Percentiles rank a stretch among this genome's conserved stretches.
These are phyloP conservation scores for Coprinellus micaceus DNA, from an alignment of 768 basidiomycete species.

Conservation along the genomic window DNA sequence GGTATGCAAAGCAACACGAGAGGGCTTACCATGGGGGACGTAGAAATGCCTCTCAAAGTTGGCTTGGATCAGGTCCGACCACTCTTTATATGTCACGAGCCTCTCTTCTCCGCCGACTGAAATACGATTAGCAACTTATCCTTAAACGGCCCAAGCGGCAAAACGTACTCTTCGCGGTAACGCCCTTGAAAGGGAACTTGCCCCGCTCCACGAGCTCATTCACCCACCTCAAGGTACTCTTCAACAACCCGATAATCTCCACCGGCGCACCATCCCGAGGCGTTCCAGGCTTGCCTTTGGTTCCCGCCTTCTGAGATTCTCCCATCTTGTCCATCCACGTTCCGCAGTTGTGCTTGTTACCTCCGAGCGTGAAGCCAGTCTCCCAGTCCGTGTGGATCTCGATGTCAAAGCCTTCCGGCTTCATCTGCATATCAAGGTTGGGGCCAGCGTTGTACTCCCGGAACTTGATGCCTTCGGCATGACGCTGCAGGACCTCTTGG, in stretches of 20 bases:
- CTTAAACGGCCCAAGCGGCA: background rate
- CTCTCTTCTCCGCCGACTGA: conserved; percentile 67
- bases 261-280: conserved; percentile 94
- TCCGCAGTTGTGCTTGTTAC: conserved; percentile 82
- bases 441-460: conserved; percentile 96
- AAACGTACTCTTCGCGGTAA: conserved; percentile 69
- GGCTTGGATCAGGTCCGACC: conserved; percentile 77
- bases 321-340: conserved; percentile 99
- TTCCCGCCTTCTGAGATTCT: conserved; percentile 85
- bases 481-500: conserved; percentile 93
- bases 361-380: conserved; percentile 87
- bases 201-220: conserved; percentile 58
- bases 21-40: conserved; percentile 67
- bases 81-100: conserved; percentile 84
- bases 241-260: conserved; percentile 90
- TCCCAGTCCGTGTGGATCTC: conserved; percentile 94
- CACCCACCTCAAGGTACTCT: conserved; percentile 92
- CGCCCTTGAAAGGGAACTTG: conserved; percentile 88
- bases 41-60: conserved; percentile 93
- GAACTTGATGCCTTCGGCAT: conserved; percentile 89
- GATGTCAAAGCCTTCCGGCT: conserved; percentile 87
- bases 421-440: conserved; percentile 98
- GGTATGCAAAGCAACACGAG: conserved; percentile 1
- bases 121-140: background rate
- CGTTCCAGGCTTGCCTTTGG: conserved; percentile 93